Base-by-base conservation (phyloP, 1,284 basidiomycete species). In the Ustilago cynodontis region DNA sequence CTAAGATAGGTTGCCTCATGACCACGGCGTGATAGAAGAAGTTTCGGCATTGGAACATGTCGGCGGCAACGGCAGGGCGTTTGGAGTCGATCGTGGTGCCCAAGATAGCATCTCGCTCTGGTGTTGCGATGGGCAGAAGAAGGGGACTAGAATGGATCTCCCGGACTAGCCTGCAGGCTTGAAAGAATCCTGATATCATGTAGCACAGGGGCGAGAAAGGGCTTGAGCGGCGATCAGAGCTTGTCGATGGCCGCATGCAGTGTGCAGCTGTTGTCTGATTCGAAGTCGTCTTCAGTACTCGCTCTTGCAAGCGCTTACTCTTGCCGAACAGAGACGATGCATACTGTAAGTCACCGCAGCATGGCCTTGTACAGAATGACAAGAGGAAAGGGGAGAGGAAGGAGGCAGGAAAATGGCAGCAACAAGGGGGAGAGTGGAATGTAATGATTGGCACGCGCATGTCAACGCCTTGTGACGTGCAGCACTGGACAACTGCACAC, bases 11-110 rank as follows among this genome's bases (percentile, higher is more conserved):
- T 33, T 39, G 24, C 39, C 18, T 22, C 35, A 37, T 37, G 35
- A 37, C 35, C 35, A 16, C 14, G 35, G 22, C 18, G 31, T 14
- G 26, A 26, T 22, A 56, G 35, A 20, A 29, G 16, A 28, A 13
- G 33, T 31, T 56, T 61, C 63, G 68, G 63, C 62, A 65, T 58
- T 65, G 68, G 55, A 51, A 58, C 63, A 65, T 65, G 63, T 71
- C 68, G 68, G 59, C 63, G 63, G 63, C 68, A 62, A 50, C 31
- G 50, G 33, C 43, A 54, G 20, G 16, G 16, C 14, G 3, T 45
- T n/a, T n/a, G n/a, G n/a, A n/a, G 43, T 45, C 43, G 43, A 45
- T 45, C 43, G 3, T 45, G 43, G 43, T 45, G 43, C 22, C 43
- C 24, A 53, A 22, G 31, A 13, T 53, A 26, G 35, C 14, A 11